phyloP scores from a whole-genome alignment of 441 rosid species.

The Populus hybrid region DNA sequence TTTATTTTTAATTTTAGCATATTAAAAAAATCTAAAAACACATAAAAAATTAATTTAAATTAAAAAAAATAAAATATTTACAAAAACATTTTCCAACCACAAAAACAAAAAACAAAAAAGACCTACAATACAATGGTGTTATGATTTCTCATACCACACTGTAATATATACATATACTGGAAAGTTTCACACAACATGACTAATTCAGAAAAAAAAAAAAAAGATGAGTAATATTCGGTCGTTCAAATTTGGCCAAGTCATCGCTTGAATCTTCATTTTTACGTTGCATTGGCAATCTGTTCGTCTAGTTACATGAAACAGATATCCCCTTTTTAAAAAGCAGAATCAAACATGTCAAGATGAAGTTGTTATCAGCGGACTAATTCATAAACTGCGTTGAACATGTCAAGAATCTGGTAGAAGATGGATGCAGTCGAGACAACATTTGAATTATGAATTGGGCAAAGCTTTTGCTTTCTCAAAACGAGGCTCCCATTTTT shows the following conservation, averaged over 20 bases:
- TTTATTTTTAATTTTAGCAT: accelerated
- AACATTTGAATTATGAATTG: not conserved
- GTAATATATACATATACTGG: too few relatives aligned
- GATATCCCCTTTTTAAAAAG: not conserved
- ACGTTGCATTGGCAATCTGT: not conserved
- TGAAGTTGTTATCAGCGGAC: not conserved
- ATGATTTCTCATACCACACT: too few relatives aligned
- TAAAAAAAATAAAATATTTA: too few relatives aligned
- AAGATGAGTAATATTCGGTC: not conserved
- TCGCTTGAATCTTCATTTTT: not conserved
- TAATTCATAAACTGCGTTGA: not conserved
- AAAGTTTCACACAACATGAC: not conserved
- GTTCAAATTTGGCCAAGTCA: not conserved
- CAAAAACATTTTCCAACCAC: too few relatives aligned
- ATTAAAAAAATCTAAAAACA: too few relatives aligned
- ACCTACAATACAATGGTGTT: too few relatives aligned
- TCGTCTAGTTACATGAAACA: not conserved
- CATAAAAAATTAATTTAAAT: too few relatives aligned
- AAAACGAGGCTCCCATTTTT: not conserved
- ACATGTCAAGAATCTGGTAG: not conserved
- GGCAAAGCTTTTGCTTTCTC: not conserved
- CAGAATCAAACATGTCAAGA: not conserved
- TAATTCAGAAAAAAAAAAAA: too few relatives aligned
- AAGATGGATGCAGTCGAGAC: not conserved
- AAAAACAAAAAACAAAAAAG: too few relatives aligned